A percentile compares a stretch with the other conserved stretches of the same genome.
These are phyloP conservation scores for Starmerella vaccinii DNA, from an alignment of 805 yeast species.

Conservation along the genomic window DNA sequence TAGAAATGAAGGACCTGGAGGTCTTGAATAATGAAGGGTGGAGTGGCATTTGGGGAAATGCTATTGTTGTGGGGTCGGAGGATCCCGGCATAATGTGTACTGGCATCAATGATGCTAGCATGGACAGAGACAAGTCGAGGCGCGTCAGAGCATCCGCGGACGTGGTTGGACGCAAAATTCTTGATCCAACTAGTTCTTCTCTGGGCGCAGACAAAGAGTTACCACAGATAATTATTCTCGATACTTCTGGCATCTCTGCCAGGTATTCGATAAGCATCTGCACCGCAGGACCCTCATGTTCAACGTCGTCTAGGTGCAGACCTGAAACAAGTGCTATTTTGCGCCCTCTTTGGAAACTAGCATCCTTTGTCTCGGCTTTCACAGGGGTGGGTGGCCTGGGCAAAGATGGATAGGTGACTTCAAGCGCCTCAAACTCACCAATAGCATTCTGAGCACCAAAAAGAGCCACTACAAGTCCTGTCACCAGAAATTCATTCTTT, in stretches of 20 bases:
- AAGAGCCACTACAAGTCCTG: constrained; percentile 81
- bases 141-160: constrained; percentile 19
- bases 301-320: constrained; percentile 42
- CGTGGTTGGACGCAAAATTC: constrained; percentile 19
- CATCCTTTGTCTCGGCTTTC: constrained; percentile 12
- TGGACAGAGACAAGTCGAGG: constrained; percentile 50
- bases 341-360: constrained; percentile 7
- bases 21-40: constrained; percentile 60
- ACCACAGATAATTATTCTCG: constrained; percentile 62
- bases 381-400: constrained; percentile 4
- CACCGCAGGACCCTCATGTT: constrained; percentile 26
- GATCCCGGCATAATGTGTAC: constrained; percentile 77
- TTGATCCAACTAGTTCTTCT: constrained; percentile 21
- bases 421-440: constrained; percentile 77
- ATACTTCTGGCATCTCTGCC: constrained; percentile 43
- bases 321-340: constrained; percentile 71
- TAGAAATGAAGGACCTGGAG: constrained; percentile 36
- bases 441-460: constrained; percentile 76
- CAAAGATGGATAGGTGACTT: constrained; percentile 53
- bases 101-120: constrained; percentile 50
- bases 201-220: constrained; percentile 41
- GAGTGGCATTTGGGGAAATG: constrained; percentile 85
- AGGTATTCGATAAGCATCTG: constrained; percentile 60
- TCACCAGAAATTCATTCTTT: constrained; percentile 43
- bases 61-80: constrained; percentile 70